These are phyloP conservation scores for Stachybotrys elegans DNA, from an alignment of 2,329 filamentous ascomycete species.

Conservation along the genomic window DNA sequence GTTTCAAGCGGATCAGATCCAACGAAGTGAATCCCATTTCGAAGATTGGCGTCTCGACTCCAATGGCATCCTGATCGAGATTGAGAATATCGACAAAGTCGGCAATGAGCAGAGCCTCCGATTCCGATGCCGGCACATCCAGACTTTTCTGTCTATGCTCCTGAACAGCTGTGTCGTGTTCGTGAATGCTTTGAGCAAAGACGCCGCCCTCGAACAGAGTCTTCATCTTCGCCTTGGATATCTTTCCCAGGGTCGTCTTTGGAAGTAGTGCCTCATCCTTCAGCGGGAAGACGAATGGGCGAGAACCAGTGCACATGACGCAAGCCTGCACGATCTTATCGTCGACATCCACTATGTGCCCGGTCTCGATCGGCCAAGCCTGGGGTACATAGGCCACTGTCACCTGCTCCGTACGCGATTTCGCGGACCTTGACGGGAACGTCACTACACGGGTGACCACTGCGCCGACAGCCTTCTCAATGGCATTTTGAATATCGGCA, in stretches of 20 bases:
- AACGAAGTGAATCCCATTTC: constrained; percentile 32
- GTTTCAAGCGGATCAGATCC: constrained; percentile 34
- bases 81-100: neutral
- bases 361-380: neutral
- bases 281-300: constrained; percentile 4
- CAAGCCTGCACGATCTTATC: constrained; percentile 1
- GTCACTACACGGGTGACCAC: constrained; percentile 18
- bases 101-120: constrained; percentile 8
- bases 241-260: constrained; percentile 32
- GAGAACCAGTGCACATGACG: neutral
- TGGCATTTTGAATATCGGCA: constrained; percentile 28
- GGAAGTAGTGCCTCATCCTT: neutral
- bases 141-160: constrained; percentile 6
- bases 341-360: constrained; percentile 2
- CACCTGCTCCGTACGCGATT: constrained; percentile 29
- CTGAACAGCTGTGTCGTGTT: neutral
- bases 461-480: constrained; percentile 23
- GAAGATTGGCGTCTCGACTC: constrained; percentile 20
- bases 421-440: constrained; percentile 27
- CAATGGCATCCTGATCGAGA: constrained; percentile 4
- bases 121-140: constrained; percentile 8
- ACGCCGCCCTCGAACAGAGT: constrained; percentile 5
- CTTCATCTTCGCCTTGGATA: constrained; percentile 30
- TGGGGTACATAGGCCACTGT: constrained; percentile 28
- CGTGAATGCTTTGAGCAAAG: neutral